phyloP scores from a whole-genome alignment of 768 basidiomycete species.

The Trametes coccinea region DNA sequence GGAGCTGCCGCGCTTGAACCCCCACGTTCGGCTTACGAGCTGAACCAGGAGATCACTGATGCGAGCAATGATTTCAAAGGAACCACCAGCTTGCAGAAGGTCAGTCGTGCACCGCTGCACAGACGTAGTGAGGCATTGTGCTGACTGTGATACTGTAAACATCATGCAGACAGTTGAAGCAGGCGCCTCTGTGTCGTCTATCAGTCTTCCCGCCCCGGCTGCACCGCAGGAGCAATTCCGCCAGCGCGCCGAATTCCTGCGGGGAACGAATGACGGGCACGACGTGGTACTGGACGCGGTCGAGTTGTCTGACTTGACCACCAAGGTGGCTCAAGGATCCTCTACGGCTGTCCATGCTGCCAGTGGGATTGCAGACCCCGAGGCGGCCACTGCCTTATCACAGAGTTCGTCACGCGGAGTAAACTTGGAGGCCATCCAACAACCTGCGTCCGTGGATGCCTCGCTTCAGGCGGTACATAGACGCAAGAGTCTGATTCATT shows the following conservation, averaged over 20 bases:
- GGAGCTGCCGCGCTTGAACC: too few relatives aligned
- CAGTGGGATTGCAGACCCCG: neutral
- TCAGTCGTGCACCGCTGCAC: too few relatives aligned
- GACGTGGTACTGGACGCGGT: neutral
- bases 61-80: too few relatives aligned
- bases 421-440: too few relatives aligned
- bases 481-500: conserved; percentile 41
- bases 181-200: neutral
- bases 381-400: neutral
- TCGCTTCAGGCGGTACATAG: neutral
- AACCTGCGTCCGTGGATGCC: too few relatives aligned
- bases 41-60: too few relatives aligned
- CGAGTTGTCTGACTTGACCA: neutral
- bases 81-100: too few relatives aligned
- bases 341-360: neutral
- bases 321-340: neutral
- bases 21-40: too few relatives aligned
- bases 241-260: neutral
- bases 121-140: too few relatives aligned
- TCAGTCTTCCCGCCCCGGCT: neutral
- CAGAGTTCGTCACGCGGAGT: neutral
- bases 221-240: neutral
- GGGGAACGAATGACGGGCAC: neutral
- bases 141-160: neutral
- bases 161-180: neutral